These are phyloP conservation scores for Polygonum maritimum DNA, from an alignment of 148 eudicot genomes.

Conservation along the genomic window DNA sequence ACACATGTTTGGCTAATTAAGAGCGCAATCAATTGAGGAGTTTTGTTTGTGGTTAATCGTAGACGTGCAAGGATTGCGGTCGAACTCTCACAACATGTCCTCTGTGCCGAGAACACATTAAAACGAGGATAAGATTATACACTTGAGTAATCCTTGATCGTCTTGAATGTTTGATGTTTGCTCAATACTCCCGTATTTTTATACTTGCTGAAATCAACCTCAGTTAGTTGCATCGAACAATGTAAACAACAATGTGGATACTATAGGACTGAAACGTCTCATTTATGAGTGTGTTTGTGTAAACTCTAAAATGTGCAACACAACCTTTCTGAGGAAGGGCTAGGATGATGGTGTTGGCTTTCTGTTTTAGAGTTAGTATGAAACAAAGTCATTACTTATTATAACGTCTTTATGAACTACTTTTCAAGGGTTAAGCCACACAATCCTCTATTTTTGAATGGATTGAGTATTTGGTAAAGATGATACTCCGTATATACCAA, in stretches of 20 bases:
- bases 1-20: not conserved
- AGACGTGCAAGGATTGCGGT: conserved; percentile 80
- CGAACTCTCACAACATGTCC: conserved; percentile 43
- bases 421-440: too few species aligned
- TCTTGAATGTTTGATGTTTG: not conserved
- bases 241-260: not conserved
- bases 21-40: not conserved
- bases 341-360: too few species aligned
- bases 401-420: too few species aligned
- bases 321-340: too few species aligned
- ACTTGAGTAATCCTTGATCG: conserved; percentile 17
- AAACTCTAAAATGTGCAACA: not conserved
- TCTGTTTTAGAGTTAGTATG: too few species aligned
- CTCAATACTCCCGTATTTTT: not conserved
- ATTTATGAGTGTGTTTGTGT: not conserved
- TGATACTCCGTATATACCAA: too few species aligned
- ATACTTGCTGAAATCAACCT: not conserved
- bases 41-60: not conserved
- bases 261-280: not conserved
- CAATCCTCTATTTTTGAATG: too few species aligned
- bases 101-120: conserved; percentile 52
- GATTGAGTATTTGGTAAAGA: too few species aligned
- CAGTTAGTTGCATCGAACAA: too few species aligned
- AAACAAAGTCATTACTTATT: too few species aligned
- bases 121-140: conserved; percentile 45